Evolutionary conservation across 192 early-diverging fungal genomes (phyloP).

Genomic region (Borealophlyctis nickersoniae): DNA sequence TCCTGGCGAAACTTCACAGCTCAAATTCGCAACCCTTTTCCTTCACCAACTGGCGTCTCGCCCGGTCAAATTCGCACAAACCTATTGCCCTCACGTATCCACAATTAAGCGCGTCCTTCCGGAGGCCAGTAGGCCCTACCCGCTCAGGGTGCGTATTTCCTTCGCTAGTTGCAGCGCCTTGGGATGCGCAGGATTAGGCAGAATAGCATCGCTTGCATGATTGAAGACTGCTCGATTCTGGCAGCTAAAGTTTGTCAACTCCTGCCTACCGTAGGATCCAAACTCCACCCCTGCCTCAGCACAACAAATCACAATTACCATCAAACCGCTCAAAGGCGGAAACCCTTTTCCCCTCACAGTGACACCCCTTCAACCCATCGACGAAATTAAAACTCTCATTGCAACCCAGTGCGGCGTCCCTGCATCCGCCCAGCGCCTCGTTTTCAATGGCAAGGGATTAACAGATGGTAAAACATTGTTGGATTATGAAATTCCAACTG

Average conservation of each 20-base stretch:
- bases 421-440: conserved; percentile 16
- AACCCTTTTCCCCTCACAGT: conserved; percentile 5
- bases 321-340: conserved; percentile 27
- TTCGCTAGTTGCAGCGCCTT: no score
- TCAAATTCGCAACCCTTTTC: conserved; percentile 16
- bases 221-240: not conserved
- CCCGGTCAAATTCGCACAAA: conserved; percentile 8
- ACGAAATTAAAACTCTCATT: conserved; percentile 20
- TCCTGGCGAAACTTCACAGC: no score
- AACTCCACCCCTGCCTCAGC: not conserved
- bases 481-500: conserved; percentile 23
- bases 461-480: conserved; percentile 23
- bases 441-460: conserved; percentile 26
- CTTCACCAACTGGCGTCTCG: conserved; percentile 13
- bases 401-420: conserved; percentile 13
- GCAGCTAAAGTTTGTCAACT: not conserved
- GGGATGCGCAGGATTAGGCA: not conserved
- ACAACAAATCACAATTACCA: conserved; percentile 8
- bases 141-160: conserved; percentile 13
- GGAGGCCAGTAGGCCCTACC: conserved; percentile 22
- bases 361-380: conserved; percentile 10
- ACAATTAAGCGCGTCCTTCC: conserved; percentile 12
- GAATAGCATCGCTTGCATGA: not conserved
- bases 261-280: not conserved
- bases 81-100: conserved; percentile 9